Evolutionary conservation across 495 filamentous ascomycete genomes (phyloP), one percentile per base, ranked within the genome.

Genomic region (Cairneyella variabilis): DNA sequence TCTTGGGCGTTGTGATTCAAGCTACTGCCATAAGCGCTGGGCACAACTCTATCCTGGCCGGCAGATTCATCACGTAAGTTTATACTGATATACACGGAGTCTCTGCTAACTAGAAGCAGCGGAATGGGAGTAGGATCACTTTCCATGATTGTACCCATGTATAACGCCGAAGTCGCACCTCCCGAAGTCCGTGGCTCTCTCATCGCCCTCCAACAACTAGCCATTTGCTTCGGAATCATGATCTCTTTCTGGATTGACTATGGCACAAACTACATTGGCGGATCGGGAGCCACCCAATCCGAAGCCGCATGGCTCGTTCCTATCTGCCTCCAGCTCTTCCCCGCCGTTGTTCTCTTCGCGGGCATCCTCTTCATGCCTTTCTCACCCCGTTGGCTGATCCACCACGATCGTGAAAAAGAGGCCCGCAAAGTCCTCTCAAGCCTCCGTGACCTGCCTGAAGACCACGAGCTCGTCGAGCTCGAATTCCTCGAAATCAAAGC

Each of bases 181-280:
- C 77, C 76, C 3, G 77, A 80, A 53, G 76, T 82, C 18, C 73
- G 76, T 20, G 89, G 89, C 37, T 83, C 85, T 6, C 72, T 95
- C 2, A 86, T 91, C 7, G 86, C 84, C 6, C 71, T 88, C 0
- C 86, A 95, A 65, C 89, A 93, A 70, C 72, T 91, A 57, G 88
- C 88, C 17, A 88, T 92, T 57, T 88, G 83, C 27, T 82, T 90
- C 46, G 90, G 90, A 22, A 92, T 95, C 67, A 80, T 93, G 74
- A 69, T 91, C 56, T 82, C 78, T 56, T 93, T 90, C 72, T 95
- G 89, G 88, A 88, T 90, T 58, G 82, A 89, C 66, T 90, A 89
- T 58, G 80, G 80, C 12, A 83, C 77, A 55, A 86, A 90, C 65
- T 90, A 80, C 66, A 91, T 90, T 43, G 89, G 89, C n/a, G 85